Percentiles rank a stretch among this genome's conserved stretches.
phyloP scores from a whole-genome alignment of 179 eudicot species.

The Kewa caespitosa region DNA sequence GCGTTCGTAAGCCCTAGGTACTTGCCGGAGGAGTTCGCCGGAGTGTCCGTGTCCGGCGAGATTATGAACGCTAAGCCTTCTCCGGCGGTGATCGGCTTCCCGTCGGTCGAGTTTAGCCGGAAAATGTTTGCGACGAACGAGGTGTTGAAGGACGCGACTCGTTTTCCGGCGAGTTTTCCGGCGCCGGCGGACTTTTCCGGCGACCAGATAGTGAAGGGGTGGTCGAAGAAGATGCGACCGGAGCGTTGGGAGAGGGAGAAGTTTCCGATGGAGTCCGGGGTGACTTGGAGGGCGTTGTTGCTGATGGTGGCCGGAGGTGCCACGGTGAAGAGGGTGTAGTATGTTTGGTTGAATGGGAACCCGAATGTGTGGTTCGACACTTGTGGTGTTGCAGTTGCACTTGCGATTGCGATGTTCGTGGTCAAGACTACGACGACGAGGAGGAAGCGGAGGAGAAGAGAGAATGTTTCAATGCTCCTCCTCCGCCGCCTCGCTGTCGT shows the following conservation, averaged over 20 bases:
- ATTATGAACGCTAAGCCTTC: constrained; percentile 74
- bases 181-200: background rate
- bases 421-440: background rate
- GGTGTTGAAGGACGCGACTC: constrained; percentile 53
- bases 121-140: constrained; percentile 48
- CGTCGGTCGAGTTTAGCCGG: constrained; percentile 11
- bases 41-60: constrained; percentile 40
- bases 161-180: background rate
- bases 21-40: constrained; percentile 47
- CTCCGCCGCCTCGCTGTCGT: background rate
- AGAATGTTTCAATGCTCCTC: background rate
- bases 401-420: background rate
- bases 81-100: constrained; percentile 22
- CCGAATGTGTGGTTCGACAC: constrained; percentile 29
- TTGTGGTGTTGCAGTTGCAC: no score
- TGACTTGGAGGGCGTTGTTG: constrained; percentile 56
- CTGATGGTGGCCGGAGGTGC: constrained; percentile 34
- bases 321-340: constrained; percentile 24
- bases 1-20: constrained; percentile 70
- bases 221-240: constrained; percentile 40
- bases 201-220: constrained; percentile 54
- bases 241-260: constrained; percentile 30
- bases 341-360: constrained; percentile 41
- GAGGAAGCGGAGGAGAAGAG: constrained; percentile 4
- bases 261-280: constrained; percentile 56